phyloP scores from a whole-genome alignment of 2,329 filamentous ascomycete genomes.

The Juglanconis sp. region DNA sequence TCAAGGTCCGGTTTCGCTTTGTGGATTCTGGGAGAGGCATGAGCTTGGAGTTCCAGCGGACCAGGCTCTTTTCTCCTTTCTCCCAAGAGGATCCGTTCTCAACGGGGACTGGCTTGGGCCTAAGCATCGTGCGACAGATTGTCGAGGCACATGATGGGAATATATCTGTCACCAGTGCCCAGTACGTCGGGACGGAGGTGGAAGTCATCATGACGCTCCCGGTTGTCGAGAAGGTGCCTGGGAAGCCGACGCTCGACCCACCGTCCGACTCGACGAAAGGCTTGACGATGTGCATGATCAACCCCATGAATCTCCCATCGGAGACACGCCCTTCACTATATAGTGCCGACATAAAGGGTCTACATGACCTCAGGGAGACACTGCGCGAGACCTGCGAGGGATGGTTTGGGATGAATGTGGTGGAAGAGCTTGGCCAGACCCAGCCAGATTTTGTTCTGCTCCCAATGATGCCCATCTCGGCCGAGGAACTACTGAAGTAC shows the following conservation, averaged over 20 bases:
- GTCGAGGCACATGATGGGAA: constrained; percentile 55
- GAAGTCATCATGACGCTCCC: constrained; percentile 14
- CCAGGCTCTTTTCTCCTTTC: constrained; percentile 61
- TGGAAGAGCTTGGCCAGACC: constrained; percentile 14
- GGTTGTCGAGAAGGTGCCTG: not conserved
- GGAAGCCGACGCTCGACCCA: not conserved
- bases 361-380: constrained; percentile 26
- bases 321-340: constrained; percentile 1
- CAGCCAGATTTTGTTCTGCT: constrained; percentile 3
- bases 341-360: constrained; percentile 14
- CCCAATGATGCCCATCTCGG: constrained; percentile 22
- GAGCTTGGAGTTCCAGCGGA: constrained; percentile 56
- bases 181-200: constrained; percentile 29
- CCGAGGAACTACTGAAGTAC: constrained; percentile 5
- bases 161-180: constrained; percentile 52
- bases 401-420: constrained; percentile 34
- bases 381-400: constrained; percentile 27
- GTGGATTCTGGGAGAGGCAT: constrained; percentile 66
- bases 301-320: not conserved
- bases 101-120: constrained; percentile 60
- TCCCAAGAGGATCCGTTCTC: constrained; percentile 60
- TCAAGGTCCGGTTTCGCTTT: constrained; percentile 36
- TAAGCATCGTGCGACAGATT: constrained; percentile 62
- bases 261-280: not conserved
- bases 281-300: not conserved